These are phyloP conservation scores for Polyplosphaeria fusca DNA, from an alignment of 495 filamentous ascomycete species.

Conservation along the genomic window DNA sequence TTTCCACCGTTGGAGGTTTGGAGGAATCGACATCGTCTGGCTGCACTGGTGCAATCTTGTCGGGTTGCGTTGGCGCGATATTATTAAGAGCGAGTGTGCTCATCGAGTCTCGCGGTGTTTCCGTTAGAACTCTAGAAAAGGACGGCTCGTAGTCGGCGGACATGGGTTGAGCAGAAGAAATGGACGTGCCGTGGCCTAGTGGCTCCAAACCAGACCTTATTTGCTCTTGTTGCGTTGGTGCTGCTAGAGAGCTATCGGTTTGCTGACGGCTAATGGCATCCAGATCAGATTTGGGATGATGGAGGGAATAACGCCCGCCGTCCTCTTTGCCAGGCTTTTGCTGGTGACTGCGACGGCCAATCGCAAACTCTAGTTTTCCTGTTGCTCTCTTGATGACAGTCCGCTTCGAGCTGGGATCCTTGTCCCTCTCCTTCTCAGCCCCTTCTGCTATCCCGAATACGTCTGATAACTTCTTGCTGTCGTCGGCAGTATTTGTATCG, in stretches of 20 bases:
- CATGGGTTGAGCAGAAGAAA: not conserved
- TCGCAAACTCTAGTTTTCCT: slow-evolving; percentile 79
- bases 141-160: slow-evolving; percentile 15
- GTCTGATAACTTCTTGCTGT: slow-evolving; percentile 5
- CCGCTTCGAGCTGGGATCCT: slow-evolving; percentile 62
- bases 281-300: slow-evolving; percentile 11
- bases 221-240: not conserved
- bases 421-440: slow-evolving; percentile 52
- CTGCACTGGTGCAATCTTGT: slow-evolving; percentile 3
- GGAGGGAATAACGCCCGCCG: slow-evolving; percentile 31
- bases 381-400: slow-evolving; percentile 76
- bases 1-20: slow-evolving; percentile 28
- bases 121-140: slow-evolving; percentile 21
- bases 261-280: not conserved
- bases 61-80: not conserved
- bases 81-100: slow-evolving; percentile 11
- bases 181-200: not conserved
- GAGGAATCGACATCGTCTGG: slow-evolving; percentile 13
- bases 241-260: not conserved
- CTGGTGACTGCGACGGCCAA: slow-evolving; percentile 59
- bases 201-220: not conserved
- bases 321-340: slow-evolving; percentile 55
- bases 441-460: slow-evolving; percentile 34
- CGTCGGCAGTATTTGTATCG: slow-evolving; percentile 43
- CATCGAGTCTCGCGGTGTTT: slow-evolving; percentile 27